Evolutionary conservation across 2,329 filamentous ascomycete species (phyloP), one percentile per base, ranked within the genome.

Genomic region (Colletotrichum caudatum): DNA sequence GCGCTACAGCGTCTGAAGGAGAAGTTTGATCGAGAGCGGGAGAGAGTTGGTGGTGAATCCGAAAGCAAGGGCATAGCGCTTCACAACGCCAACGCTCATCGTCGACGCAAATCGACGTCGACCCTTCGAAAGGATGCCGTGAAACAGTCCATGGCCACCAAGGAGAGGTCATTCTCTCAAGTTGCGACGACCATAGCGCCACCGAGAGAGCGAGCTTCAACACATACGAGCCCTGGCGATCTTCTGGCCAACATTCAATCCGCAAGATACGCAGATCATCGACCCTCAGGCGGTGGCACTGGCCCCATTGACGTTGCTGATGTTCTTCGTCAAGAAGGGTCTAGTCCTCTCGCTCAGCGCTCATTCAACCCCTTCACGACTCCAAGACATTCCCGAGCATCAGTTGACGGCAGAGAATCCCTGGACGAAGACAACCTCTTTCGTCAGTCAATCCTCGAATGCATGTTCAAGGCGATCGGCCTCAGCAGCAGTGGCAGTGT

Each of bases 381-480:
- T 2, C 86, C 86, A 70, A 83, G 84, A 62, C 83, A 84, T 46
- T 82, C 82, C 57, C 85, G 86, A 57, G 82, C 86, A 44, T 83
- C 84, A 7, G 82, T 89, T 39, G 92, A 94, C 76, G 89, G 92
- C 6, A 91, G 95, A 74, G 94, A 98, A 67, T 92, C 93, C 0
- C 83, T 94, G 9, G 94, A 97, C 74, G 96, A 98, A 78, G 95
- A 98, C 76, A 90, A 92, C 58, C 82, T 97, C 8, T 98, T 99
- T 80, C 88, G 97, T 51, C 91, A 94, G 70, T 97, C 94, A 0
- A 94, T 99, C 20, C 83, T 98, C 29, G 94, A 97, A 75, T 98
- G 96, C 78, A 97, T 99, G 84, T 95, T 97, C 82, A 98, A 95
- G 78, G 93, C 94, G 0, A 92, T 99, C 72, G 96, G 96, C 0